These are phyloP conservation scores for Boletus sp. DNA, from an alignment of 768 basidiomycete species.

Conservation along the genomic window DNA sequence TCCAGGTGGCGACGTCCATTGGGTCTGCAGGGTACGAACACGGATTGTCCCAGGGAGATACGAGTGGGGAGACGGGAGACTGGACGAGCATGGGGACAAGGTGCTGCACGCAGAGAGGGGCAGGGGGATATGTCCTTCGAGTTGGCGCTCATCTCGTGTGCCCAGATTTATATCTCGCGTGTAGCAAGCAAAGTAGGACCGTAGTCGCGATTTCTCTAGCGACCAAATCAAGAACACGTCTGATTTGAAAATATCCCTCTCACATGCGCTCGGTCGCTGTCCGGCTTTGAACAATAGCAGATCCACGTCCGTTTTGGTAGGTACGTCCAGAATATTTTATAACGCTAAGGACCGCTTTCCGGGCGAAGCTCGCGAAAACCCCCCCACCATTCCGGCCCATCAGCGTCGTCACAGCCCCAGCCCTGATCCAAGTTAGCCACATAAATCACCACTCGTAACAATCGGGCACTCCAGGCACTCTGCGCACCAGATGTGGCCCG, in stretches of 20 bases:
- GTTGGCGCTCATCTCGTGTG: conserved; percentile 16
- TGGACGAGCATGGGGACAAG: conserved; percentile 11
- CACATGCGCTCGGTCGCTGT: conserved; percentile 32
- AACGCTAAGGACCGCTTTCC: conserved; percentile 15
- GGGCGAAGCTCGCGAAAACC: conserved; percentile 11
- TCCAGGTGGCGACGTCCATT: conserved; percentile 42
- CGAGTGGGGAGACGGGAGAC: conserved; percentile 18
- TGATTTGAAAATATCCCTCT: conserved; percentile 32
- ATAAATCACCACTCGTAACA: conserved; percentile 10
- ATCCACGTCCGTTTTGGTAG: conserved; percentile 29
- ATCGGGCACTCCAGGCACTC: conserved; percentile 12
- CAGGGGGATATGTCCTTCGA: conserved; percentile 19
- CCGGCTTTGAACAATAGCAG: conserved; percentile 23
- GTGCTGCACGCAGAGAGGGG: conserved; percentile 9
- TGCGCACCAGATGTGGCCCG: conserved; percentile 10
- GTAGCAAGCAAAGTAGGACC: conserved; percentile 28
- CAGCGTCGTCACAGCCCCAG: conserved; percentile 14
- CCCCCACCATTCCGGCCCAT: conserved; percentile 17
- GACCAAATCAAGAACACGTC: conserved; percentile 33
- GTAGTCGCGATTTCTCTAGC: conserved; percentile 23
- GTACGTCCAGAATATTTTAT: conserved; percentile 16
- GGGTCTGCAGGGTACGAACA: conserved; percentile 34
- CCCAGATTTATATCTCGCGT: conserved; percentile 33
- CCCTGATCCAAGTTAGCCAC: conserved; percentile 15
- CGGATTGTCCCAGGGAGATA: conserved; percentile 50